A percentile compares a stretch with the other conserved stretches of the same genome.
Evolutionary conservation across 2,329 filamentous ascomycete genomes (phyloP).

Genomic region (Epichloe coenophiala): DNA sequence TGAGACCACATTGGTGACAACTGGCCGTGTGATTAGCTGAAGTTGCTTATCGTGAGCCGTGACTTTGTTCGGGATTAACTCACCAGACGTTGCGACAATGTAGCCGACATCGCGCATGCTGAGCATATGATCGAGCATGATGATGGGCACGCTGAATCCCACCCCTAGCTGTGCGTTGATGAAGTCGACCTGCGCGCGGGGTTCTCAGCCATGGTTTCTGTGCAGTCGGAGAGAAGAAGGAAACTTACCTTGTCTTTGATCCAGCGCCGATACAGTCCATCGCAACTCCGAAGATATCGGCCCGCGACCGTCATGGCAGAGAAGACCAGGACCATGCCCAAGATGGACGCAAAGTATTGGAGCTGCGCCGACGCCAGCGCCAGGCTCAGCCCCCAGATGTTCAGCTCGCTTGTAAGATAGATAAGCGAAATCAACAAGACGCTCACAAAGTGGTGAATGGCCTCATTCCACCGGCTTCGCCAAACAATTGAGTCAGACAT

Average conservation of each 20-base stretch:
- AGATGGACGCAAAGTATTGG: slow-evolving; percentile 33
- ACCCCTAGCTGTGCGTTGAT: slow-evolving; percentile 37
- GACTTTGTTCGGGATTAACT: slow-evolving; percentile 6
- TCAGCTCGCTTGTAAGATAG: slow-evolving; percentile 28
- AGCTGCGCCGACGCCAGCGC: slow-evolving; percentile 18
- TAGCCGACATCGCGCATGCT: slow-evolving; percentile 23
- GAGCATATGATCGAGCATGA: slow-evolving; percentile 28
- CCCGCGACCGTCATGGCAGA: slow-evolving; percentile 17
- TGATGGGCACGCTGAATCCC: slow-evolving; percentile 35
- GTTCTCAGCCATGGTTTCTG: background rate
- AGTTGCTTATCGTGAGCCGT: too few relatives aligned
- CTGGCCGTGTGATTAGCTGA: slow-evolving; percentile 12
- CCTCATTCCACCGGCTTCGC: slow-evolving; percentile 6
- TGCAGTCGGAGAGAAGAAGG: background rate
- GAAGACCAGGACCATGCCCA: slow-evolving; percentile 32
- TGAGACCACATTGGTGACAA: slow-evolving; percentile 21
- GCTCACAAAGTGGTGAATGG: slow-evolving; percentile 5
- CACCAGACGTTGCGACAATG: slow-evolving; percentile 32
- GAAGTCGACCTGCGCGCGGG: slow-evolving; percentile 28
- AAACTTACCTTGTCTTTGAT: slow-evolving; percentile 21
- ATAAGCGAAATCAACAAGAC: slow-evolving; percentile 23
- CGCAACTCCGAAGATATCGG: slow-evolving; percentile 7
- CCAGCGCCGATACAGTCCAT: slow-evolving; percentile 16
- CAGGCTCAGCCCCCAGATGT: slow-evolving; percentile 31
- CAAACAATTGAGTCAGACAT: slow-evolving; percentile 6